phyloP scores from a whole-genome alignment of 441 rosid species.

The Populus hybrid region DNA sequence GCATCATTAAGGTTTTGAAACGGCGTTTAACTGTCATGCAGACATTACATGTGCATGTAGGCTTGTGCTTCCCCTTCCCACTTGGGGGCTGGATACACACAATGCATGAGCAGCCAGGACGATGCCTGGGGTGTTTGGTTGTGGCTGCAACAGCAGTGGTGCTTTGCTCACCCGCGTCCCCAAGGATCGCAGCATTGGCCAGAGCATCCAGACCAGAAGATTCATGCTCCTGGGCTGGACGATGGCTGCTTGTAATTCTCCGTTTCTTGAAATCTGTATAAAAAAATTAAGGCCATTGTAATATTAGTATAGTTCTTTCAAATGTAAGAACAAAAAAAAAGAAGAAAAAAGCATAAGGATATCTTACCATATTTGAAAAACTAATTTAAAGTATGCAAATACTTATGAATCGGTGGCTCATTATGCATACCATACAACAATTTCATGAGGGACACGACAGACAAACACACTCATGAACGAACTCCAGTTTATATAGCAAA shows the following conservation, averaged over 20 bases:
- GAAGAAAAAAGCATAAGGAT: neutral
- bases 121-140: conserved; percentile 94
- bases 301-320: neutral
- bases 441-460: neutral
- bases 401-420: neutral
- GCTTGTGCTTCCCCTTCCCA: too few species aligned
- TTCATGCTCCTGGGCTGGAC: conserved; percentile 40
- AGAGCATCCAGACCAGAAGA: conserved; percentile 85
- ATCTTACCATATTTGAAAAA: neutral
- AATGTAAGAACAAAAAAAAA: neutral
- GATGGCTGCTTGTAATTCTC: conserved; percentile 41
- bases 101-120: conserved; percentile 94
- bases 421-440: neutral
- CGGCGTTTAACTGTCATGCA: too few species aligned
- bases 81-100: conserved; percentile 68
- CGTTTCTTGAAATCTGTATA: conserved; percentile 45
- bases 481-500: neutral
- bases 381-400: neutral
- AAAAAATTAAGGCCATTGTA: neutral
- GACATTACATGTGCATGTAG: too few species aligned
- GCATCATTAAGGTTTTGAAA: conserved; percentile 43
- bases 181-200: conserved; percentile 87
- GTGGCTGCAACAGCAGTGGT: conserved; percentile 64
- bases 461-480: neutral
- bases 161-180: conserved; percentile 52